Evolutionary conservation across 768 basidiomycete species (phyloP).

Genomic region (Tephrocybe sp.): DNA sequence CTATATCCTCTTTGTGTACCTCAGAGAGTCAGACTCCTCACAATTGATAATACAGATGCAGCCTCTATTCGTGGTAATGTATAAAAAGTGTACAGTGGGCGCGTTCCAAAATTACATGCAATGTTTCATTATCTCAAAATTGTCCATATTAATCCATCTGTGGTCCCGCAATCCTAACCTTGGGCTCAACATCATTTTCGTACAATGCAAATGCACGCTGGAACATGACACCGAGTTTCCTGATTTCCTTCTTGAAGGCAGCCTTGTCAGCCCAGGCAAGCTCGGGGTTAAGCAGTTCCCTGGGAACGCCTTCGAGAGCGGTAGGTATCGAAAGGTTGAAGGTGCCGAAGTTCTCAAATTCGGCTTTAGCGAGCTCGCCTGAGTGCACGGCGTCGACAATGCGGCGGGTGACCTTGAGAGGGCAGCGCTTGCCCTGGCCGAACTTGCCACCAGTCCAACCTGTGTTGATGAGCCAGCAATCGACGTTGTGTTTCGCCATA

Average conservation of each 20-base stretch:
- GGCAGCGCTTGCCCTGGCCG: conserved; percentile 90
- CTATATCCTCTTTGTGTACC: too few species aligned
- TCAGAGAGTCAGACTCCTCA: background rate
- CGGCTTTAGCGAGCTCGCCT: conserved; percentile 82
- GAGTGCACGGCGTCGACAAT: conserved; percentile 98
- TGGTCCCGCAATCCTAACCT: conserved; percentile 84
- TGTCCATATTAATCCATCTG: conserved; percentile 23
- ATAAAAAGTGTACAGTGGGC: conserved; percentile 5
- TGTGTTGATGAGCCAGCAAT: conserved; percentile 99
- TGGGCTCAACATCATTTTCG: conserved; percentile 78
- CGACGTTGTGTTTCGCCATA: conserved; percentile 84
- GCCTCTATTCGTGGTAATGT: conserved; percentile 8
- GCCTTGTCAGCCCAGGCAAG: conserved; percentile 88
- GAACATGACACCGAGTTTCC: conserved; percentile 93
- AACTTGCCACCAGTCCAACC: conserved; percentile 96
- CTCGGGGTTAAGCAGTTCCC: conserved; percentile 85
- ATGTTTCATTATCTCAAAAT: background rate
- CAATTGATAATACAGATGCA: background rate
- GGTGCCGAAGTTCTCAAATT: conserved; percentile 79
- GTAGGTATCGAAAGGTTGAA: conserved; percentile 90
- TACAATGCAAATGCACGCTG: conserved; percentile 90
- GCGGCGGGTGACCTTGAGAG: conserved; percentile 91
- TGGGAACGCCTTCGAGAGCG: conserved; percentile 78
- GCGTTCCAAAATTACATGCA: conserved; percentile 7
- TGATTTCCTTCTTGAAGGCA: conserved; percentile 85